Percentiles rank a stretch among this genome's conserved stretches.
Evolutionary conservation across 2,329 filamentous ascomycete genomes (phyloP).

Genomic region (Leptographium radiaticola): DNA sequence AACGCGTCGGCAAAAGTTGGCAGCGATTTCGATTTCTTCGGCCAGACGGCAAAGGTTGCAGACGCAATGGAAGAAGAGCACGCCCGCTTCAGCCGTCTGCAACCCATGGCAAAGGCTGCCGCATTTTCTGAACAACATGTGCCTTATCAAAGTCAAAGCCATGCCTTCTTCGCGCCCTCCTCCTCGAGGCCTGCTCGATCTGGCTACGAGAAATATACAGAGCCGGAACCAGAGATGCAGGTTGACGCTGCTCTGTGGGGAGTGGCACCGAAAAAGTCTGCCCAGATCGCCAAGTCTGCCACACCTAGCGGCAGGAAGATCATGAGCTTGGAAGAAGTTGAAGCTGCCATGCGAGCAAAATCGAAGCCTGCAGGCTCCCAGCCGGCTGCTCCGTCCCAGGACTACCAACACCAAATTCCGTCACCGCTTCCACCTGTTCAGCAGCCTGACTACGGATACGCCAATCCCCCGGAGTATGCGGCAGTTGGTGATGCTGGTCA

Average conservation of each 20-base stretch:
- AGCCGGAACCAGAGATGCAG: constrained; percentile 79
- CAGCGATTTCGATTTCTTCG: constrained; percentile 96
- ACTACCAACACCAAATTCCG: constrained; percentile 15
- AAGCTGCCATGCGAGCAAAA: constrained; percentile 76
- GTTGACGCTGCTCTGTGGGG: constrained; percentile 93
- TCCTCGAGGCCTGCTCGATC: constrained; percentile 50
- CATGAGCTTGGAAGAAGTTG: constrained; percentile 93
- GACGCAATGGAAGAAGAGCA: constrained; percentile 86
- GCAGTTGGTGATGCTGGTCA: not conserved
- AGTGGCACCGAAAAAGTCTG: constrained; percentile 47
- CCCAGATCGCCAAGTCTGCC: constrained; percentile 17
- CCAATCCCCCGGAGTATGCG: constrained; percentile 1
- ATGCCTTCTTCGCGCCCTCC: constrained; percentile 7
- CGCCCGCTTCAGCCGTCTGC: constrained; percentile 64
- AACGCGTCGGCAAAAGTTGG: constrained; percentile 45
- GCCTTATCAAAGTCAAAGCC: constrained; percentile 14
- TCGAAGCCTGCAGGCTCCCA: constrained; percentile 30
- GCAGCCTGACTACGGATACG: constrained; percentile 9
- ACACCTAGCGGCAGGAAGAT: constrained; percentile 51
- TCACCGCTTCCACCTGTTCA: constrained; percentile 12
- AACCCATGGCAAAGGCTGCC: constrained; percentile 39
- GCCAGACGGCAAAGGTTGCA: constrained; percentile 76
- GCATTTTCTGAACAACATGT: not conserved
- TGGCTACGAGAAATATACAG: constrained; percentile 85
- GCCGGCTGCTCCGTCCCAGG: constrained; percentile 18